phyloP scores from a whole-genome alignment of 2,329 filamentous ascomycete genomes.

The Didymellaceae sp. region DNA sequence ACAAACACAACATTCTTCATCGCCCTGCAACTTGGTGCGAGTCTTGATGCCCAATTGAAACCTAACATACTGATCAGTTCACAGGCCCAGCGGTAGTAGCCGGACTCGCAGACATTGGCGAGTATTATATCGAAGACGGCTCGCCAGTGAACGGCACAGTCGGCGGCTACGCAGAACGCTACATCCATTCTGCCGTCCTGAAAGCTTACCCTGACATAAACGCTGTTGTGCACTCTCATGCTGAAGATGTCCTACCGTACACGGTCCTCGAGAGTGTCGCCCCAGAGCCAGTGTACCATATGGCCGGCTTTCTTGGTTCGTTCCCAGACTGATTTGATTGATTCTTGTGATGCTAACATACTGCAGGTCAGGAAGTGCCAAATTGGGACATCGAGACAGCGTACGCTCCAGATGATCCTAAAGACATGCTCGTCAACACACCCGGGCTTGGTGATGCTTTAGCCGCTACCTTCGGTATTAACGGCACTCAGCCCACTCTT shows the following conservation, averaged over 20 bases:
- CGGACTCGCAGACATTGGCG: slow-evolving; percentile 44
- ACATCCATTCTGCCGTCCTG: slow-evolving; percentile 48
- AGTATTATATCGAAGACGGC: slow-evolving; percentile 48
- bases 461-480: slow-evolving; percentile 28
- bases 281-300: slow-evolving; percentile 41
- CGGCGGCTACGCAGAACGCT: slow-evolving; percentile 46
- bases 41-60: neutral
- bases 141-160: slow-evolving; percentile 25
- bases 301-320: slow-evolving; percentile 45
- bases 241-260: slow-evolving; percentile 48
- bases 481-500: slow-evolving; percentile 22
- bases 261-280: slow-evolving; percentile 10
- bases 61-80: neutral
- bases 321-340: neutral
- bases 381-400: slow-evolving; percentile 33
- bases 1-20: slow-evolving; percentile 53
- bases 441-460: slow-evolving; percentile 28
- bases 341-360: neutral
- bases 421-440: slow-evolving; percentile 35
- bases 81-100: slow-evolving; percentile 44
- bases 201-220: slow-evolving; percentile 48
- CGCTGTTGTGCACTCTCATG: slow-evolving; percentile 49
- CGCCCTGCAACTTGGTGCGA: slow-evolving; percentile 32
- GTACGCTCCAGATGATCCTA: slow-evolving; percentile 21
- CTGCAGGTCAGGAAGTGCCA: slow-evolving; percentile 21